Percentiles rank a stretch among this genome's conserved stretches.
These are phyloP conservation scores for Albifimbria verrucaria DNA, from an alignment of 2,329 filamentous ascomycete species.

Conservation along the genomic window DNA sequence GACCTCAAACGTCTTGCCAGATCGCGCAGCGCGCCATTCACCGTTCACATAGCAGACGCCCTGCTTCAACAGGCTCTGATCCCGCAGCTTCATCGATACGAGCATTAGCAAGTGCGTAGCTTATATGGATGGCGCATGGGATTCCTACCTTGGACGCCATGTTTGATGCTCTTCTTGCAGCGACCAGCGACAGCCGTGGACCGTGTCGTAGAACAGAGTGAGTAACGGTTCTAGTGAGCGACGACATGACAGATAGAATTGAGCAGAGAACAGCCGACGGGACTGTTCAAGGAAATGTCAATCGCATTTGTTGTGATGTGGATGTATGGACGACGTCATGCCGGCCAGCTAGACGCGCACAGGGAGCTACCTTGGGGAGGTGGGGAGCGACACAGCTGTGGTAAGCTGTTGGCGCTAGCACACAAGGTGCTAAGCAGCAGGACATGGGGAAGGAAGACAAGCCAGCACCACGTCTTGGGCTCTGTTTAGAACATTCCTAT, in stretches of 20 bases:
- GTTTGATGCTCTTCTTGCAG: constrained; percentile 40
- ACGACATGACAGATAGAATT: constrained; percentile 20
- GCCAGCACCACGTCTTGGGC: too few species aligned
- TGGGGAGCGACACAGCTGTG: too few species aligned
- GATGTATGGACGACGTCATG: too few species aligned
- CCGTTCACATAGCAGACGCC: constrained; percentile 85
- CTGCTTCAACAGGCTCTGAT: constrained; percentile 79
- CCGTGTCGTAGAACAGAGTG: constrained; percentile 27
- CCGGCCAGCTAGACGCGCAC: too few species aligned
- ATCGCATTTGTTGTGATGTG: too few species aligned
- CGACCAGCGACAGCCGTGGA: constrained; percentile 20
- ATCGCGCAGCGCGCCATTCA: constrained; percentile 82
- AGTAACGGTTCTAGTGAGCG: constrained; percentile 26
- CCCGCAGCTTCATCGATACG: constrained; percentile 57
- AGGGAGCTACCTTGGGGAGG: too few species aligned
- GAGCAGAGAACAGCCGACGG: not conserved
- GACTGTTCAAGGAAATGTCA: not conserved
- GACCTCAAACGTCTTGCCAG: constrained; percentile 89
- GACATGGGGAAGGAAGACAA: too few species aligned
- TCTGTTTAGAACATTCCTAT: too few species aligned
- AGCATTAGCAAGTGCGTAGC: not conserved
- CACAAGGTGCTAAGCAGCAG: too few species aligned
- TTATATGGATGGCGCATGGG: not conserved
- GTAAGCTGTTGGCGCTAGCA: too few species aligned
- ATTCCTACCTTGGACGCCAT: constrained; percentile 41